Conservation (phyloP, 257 asterid genomes). For the Anisodus acutangulus region DNA sequence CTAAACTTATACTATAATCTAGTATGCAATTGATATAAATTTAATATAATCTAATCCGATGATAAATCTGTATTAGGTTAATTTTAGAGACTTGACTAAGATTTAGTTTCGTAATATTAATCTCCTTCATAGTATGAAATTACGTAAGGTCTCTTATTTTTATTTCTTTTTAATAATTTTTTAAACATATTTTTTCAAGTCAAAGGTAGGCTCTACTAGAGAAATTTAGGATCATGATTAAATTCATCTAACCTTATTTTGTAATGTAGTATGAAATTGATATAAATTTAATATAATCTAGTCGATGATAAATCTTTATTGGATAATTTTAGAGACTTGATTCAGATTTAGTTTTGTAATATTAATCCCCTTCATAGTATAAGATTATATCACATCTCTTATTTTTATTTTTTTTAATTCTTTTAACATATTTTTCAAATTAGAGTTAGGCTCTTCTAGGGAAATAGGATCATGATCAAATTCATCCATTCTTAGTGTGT, state of each 20-base stretch:
- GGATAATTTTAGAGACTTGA: background rate
- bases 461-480: background rate
- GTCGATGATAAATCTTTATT: too few species aligned
- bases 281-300: too few species aligned
- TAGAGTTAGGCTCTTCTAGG: background rate
- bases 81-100: background rate
- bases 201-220: background rate
- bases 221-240: background rate
- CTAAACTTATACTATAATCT: background rate
- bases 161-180: too few species aligned
- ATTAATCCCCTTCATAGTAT: background rate
- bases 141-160: too few species aligned
- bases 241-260: background rate
- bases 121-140: too few species aligned
- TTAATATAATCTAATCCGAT: too few species aligned
- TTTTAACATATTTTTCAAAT: background rate
- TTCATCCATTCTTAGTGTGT: background rate
- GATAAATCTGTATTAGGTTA: too few species aligned
- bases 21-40: too few species aligned
- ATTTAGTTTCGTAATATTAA: too few species aligned
- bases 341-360: too few species aligned
- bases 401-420: background rate
- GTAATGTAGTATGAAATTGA: too few species aligned
- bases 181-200: too few species aligned
- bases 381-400: background rate